Evolutionary conservation across 257 asterid genomes (phyloP), one percentile per base, ranked within the genome.

Genomic region (Vinca minor): DNA sequence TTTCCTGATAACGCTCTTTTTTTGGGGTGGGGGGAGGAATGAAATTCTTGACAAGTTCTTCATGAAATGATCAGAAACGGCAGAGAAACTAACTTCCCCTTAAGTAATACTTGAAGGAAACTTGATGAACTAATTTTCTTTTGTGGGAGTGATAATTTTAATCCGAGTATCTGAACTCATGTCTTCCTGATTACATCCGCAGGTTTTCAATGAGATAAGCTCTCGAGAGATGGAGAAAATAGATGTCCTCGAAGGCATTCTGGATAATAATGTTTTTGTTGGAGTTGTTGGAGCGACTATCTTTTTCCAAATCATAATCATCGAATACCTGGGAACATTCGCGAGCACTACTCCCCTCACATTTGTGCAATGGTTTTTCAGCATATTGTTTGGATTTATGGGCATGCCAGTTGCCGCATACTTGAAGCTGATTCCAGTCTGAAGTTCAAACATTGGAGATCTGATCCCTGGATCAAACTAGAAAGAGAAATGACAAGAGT

Each of bases 211-310:
- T 26, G 84, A 79, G 69, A 67, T 79, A 32, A 79, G 66, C 75
- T 79, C 84, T 4, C 73, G 84, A 36, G 81, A 79, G 60, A 79
- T 79, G 84, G 84, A 79, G 62, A 79, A 79, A 57, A 41, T 73
- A n/a, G 76, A 79, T 63, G 84, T 79, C n/a, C 67, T 77, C 9
- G 77, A 79, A 7, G 84, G 84, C 54, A 68, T 79, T 34, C 72
- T 79, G 62, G 74, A 73, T 52, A 79, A 79, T 62, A 63, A 76
- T 0, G 82, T 79, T 9, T 79, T 79, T 47, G 73, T 76, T 52
- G 67, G 45, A 58, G 84, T 79, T 53, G 29, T 79, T 0, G n/a
- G 64, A 20, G 76, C 62, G 15, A 79, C 81, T 3, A 62, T 76
- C 39, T 11, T 79, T 45, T 79, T 73, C 75, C 84, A 79, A 59